Conservation (phyloP, 2,329 filamentous ascomycete genomes). For the Fusarium transvaalense region DNA sequence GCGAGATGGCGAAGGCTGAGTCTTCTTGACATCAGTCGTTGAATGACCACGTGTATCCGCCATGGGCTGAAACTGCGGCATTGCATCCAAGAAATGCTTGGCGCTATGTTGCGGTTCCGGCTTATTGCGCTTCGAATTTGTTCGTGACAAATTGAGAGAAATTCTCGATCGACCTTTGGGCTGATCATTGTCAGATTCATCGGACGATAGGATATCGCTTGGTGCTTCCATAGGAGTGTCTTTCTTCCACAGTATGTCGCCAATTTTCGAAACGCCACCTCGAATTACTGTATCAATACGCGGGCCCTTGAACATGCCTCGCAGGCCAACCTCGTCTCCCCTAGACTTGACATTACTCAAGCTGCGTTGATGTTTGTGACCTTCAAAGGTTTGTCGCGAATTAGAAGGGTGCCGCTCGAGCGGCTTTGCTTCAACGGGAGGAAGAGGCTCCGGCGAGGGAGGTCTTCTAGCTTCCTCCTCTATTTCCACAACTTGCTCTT, state of each 20-base stretch:
- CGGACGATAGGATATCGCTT: conserved; percentile 58
- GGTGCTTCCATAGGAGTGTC: conserved; percentile 55
- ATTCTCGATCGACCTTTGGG: conserved; percentile 56
- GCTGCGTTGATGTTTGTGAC: conserved; percentile 62
- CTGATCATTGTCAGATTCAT: conserved; percentile 63
- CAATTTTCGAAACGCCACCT: conserved; percentile 67
- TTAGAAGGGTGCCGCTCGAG: conserved; percentile 42
- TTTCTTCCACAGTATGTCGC: conserved; percentile 69
- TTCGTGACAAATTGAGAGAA: conserved; percentile 54
- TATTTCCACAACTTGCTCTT: conserved; percentile 51
- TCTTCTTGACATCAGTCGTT: conserved; percentile 27
- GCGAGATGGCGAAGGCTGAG: conserved; percentile 56
- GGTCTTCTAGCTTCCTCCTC: conserved; percentile 50
- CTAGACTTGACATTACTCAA: conserved; percentile 63
- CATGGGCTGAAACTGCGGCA: conserved; percentile 63
- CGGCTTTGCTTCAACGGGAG: conserved; percentile 53
- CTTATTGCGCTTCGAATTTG: conserved; percentile 51
- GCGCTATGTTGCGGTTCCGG: conserved; percentile 50
- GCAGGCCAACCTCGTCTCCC: conserved; percentile 55
- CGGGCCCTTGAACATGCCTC: conserved; percentile 82
- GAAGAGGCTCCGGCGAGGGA: conserved; percentile 47
- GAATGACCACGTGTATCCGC: conserved; percentile 45
- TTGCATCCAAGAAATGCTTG: conserved; percentile 64
- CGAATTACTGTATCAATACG: conserved; percentile 79
- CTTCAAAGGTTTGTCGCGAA: conserved; percentile 58